phyloP scores from a whole-genome alignment of 148 eudicot species.

The Heliosperma pusillum region DNA sequence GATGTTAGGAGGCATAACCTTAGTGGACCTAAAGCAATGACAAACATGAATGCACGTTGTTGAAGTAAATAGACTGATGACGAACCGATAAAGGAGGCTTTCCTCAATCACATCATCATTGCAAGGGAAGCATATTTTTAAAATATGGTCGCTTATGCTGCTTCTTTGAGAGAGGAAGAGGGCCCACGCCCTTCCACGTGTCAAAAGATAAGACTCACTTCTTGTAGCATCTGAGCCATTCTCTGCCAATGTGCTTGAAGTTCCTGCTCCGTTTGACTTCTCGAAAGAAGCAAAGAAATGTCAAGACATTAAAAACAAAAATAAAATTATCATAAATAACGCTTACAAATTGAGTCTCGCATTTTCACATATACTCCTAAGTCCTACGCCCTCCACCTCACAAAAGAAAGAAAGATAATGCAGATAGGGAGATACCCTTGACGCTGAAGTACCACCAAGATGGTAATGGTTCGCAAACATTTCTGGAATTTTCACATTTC shows the following conservation, averaged over 20 bases:
- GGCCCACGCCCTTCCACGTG: conserved; percentile 77
- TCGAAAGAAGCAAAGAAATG: conserved; percentile 7
- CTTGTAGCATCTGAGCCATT: conserved; percentile 26
- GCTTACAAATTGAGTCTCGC: neutral
- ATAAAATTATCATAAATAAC: neutral
- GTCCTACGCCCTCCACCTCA: neutral
- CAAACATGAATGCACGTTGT: conserved; percentile 10
- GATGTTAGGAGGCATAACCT: neutral
- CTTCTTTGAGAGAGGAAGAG: conserved; percentile 70
- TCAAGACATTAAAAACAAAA: neutral
- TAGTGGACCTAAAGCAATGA: neutral
- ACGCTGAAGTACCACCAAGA: neutral
- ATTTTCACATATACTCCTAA: neutral
- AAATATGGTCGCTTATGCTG: conserved; percentile 49
- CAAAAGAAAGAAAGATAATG: neutral
- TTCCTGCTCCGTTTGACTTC: conserved; percentile 43
- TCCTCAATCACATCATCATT: conserved; percentile 39
- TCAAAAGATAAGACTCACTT: conserved; percentile 44
- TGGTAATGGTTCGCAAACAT: neutral
- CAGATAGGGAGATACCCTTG: neutral
- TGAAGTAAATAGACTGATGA: conserved; percentile 14
- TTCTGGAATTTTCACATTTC: neutral
- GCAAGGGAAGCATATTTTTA: conserved; percentile 50
- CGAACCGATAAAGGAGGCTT: conserved; percentile 69
- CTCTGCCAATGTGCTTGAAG: conserved; percentile 33